These are phyloP conservation scores for Alternaria triticimaculans DNA, from an alignment of 2,329 filamentous ascomycete genomes.

Conservation along the genomic window DNA sequence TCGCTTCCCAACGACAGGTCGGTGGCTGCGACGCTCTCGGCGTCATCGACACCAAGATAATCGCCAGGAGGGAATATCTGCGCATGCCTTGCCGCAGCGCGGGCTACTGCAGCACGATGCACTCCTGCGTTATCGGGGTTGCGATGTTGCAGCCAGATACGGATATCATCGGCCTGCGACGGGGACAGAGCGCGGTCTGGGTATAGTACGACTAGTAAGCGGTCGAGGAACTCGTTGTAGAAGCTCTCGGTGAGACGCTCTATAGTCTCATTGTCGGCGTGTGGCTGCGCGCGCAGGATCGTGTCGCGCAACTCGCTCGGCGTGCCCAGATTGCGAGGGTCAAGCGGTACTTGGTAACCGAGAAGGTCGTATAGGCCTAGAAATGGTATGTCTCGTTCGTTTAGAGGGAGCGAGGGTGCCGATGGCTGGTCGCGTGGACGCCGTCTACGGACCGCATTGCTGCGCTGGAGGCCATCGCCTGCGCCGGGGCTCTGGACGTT, in stretches of 20 bases:
- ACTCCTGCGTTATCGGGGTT: conserved; percentile 18
- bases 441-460: conserved; percentile 69
- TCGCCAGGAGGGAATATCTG: conserved; percentile 16
- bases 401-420: conserved; percentile 19
- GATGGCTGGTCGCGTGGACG: conserved; percentile 32
- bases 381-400: conserved; percentile 26
- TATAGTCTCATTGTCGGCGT: conserved; percentile 26
- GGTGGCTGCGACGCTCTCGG: conserved; percentile 42
- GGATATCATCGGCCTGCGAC: conserved; percentile 27
- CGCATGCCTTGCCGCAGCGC: conserved; percentile 33
- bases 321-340: conserved; percentile 29
- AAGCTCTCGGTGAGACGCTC: conserved; percentile 28
- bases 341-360: conserved; percentile 30
- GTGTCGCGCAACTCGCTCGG: conserved; percentile 30
- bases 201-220: conserved; percentile 32
- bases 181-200: conserved; percentile 25
- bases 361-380: conserved; percentile 38
- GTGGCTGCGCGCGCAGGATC: conserved; percentile 26
- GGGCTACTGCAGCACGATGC: conserved; percentile 12
- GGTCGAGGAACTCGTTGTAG: conserved; percentile 41
- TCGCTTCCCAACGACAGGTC: conserved; percentile 40
- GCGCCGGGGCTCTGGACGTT: conserved; percentile 38
- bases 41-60: conserved; percentile 19
- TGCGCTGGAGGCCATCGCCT: conserved; percentile 61
- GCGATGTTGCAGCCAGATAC: conserved; percentile 23